phyloP scores from a whole-genome alignment of 2,329 filamentous ascomycete genomes.

The Dothideomycetes sp. region DNA sequence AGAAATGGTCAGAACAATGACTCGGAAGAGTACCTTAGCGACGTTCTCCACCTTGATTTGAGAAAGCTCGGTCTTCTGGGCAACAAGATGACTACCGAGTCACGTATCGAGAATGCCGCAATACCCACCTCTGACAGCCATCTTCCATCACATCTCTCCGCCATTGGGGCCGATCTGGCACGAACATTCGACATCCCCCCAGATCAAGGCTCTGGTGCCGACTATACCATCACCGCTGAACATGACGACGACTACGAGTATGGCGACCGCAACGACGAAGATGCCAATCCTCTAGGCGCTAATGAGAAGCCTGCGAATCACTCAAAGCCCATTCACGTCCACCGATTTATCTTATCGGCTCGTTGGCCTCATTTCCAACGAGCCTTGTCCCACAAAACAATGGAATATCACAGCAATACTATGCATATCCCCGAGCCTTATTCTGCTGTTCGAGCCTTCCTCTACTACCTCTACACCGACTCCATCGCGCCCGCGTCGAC shows the following conservation, averaged over 20 bases:
- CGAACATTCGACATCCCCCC: constrained; percentile 78
- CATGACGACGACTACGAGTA: constrained; percentile 46
- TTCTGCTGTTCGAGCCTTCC: constrained; percentile 82
- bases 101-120: constrained; percentile 28
- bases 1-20: constrained; percentile 55
- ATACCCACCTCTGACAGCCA: constrained; percentile 44
- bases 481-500: constrained; percentile 48
- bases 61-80: constrained; percentile 84
- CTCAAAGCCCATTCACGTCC: constrained; percentile 82
- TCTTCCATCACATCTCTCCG: constrained; percentile 37
- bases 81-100: constrained; percentile 46
- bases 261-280: constrained; percentile 12
- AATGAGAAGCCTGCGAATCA: constrained; percentile 33
- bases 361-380: constrained; percentile 95
- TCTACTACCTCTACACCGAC: constrained; percentile 95
- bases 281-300: constrained; percentile 28
- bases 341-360: constrained; percentile 85
- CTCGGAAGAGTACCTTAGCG: constrained; percentile 85
- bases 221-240: constrained; percentile 84
- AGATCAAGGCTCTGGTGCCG: constrained; percentile 73
- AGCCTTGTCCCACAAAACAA: constrained; percentile 88
- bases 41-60: constrained; percentile 88
- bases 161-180: constrained; percentile 77
- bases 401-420: constrained; percentile 90
- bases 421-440: constrained; percentile 98